Evolutionary conservation across 306 rosid species (phyloP), one percentile per base, ranked within the genome.

Genomic region (Lagenaria siceraria): DNA sequence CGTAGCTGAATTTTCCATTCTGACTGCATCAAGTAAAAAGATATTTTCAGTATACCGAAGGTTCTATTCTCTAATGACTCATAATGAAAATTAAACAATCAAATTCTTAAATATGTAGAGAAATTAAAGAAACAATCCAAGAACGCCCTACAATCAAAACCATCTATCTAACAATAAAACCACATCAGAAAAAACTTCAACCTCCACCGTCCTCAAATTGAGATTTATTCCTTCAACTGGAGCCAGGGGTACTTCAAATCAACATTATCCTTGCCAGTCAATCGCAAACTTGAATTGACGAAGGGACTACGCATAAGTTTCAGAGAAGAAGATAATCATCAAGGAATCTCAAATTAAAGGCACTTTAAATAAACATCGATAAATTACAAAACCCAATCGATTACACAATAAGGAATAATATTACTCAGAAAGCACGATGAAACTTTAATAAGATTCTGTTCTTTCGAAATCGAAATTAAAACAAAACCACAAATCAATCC

Each of bases 1-100:
- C 98, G 74, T 94, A 94, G 84, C 96, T 94, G 86, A 94, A 94
- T 77, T 87, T 90, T 49, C 94, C 97, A 80, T 94, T 91, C 70
- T 91, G 90, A 83, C 97, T 94, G 89, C 13, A 71, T 81, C 78
- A 80, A 80, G 81, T 43, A 78, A 55, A 80, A 49, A 86, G 51
- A 81, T 78, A 82, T 31, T 83, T 27, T 72, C 42, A 76, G 42
- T 12, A 71, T 84, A 77, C 79, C n/a, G n/a, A n/a, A n/a, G n/a
- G n/a, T n/a, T n/a, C n/a, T 46, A 66, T 25, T 71, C 53, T 78
- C 53, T 78, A 73, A 70, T 40, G 15, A 21, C 15, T 70, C 52
- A 22, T 40, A 61, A 17, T 25, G 40, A 6, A 68, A n/a, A 36
- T 29, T 18, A 83, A 10, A 71, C 40, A 21, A 54, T 53, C 38